Conservation (phyloP, 345 rosid species). For the Rubroshorea leprosula region DNA sequence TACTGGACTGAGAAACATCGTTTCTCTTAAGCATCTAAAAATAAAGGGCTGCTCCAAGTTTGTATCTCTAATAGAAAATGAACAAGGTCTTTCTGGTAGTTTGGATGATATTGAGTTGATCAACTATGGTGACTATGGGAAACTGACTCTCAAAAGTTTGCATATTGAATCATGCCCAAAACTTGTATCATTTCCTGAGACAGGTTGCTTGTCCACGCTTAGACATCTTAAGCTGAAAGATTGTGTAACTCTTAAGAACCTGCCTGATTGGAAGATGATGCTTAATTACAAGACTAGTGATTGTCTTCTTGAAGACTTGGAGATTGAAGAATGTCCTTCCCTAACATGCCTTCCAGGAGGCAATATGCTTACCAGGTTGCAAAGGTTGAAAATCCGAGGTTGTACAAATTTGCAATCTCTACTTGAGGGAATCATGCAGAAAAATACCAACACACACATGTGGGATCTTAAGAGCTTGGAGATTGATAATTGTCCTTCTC, state of each 20-base stretch:
- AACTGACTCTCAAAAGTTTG: slow-evolving; percentile 6
- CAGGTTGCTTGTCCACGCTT: slow-evolving; percentile 5
- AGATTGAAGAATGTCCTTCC: slow-evolving; percentile 8
- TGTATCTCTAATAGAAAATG: background rate
- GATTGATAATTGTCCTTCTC: slow-evolving; percentile 20
- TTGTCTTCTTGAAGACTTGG: slow-evolving; percentile 14
- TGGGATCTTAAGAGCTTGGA: slow-evolving; percentile 18
- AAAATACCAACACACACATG: background rate
- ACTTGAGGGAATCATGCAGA: slow-evolving; percentile 13
- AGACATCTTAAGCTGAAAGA: slow-evolving; percentile 10
- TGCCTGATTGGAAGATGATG: too few relatives aligned
- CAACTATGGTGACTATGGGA: background rate
- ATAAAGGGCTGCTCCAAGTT: background rate
- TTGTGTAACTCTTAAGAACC: background rate
- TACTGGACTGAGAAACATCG: background rate
- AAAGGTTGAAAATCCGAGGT: background rate
- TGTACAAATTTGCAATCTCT: slow-evolving; percentile 4
- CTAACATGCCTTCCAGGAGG: slow-evolving; percentile 6
- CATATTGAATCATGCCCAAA: slow-evolving; percentile 16
- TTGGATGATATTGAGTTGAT: too few relatives aligned
- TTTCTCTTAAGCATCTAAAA: slow-evolving; percentile 9
- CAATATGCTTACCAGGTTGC: slow-evolving; percentile 1
- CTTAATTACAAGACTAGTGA: too few relatives aligned
- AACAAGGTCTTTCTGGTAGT: background rate
- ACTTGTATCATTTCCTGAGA: slow-evolving; percentile 10